A percentile compares a stretch with the other conserved stretches of the same genome.
Evolutionary conservation across 140 eudicot species (phyloP).

Genomic region (Erigeron philadelphicus): DNA sequence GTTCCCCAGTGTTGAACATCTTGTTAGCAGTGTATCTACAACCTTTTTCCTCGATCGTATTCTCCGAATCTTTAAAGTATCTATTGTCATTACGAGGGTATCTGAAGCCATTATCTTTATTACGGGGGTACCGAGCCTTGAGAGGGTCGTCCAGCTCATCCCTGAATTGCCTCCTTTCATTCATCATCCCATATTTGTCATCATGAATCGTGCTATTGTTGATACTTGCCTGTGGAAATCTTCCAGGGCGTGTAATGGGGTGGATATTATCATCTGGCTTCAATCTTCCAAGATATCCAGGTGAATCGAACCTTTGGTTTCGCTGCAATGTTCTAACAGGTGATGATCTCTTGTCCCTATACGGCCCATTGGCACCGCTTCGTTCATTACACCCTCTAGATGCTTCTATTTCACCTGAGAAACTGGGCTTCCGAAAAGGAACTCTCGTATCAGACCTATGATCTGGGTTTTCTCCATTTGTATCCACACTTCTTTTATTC

Average conservation of each 20-base stretch:
- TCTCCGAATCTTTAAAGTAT: conserved; percentile 21
- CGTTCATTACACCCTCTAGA: conserved; percentile 43
- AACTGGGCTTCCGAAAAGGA: conserved; percentile 11
- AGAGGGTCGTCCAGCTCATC: conserved; percentile 34
- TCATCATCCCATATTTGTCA: conserved; percentile 37
- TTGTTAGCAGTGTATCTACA: conserved; percentile 28
- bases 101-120: conserved; percentile 38
- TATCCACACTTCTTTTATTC: conserved; percentile 25
- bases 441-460: conserved; percentile 45
- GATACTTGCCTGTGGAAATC: conserved; percentile 32
- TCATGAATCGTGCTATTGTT: conserved; percentile 33
- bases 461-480: conserved; percentile 49
- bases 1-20: conserved; percentile 19
- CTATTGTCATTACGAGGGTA: conserved; percentile 32
- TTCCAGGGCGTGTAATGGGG: conserved; percentile 42
- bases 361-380: conserved; percentile 28
- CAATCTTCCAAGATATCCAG: conserved; percentile 36
- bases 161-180: conserved; percentile 43
- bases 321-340: conserved; percentile 41
- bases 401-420: conserved; percentile 6
- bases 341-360: conserved; percentile 49
- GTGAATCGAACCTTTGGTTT: conserved; percentile 38
- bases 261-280: conserved; percentile 41
- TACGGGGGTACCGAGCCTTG: conserved; percentile 26
- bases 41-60: conserved; percentile 27